Percentiles rank a stretch among this genome's conserved stretches.
phyloP scores from a whole-genome alignment of 169 alveolate genomes.

The Prorocentrum cordatum region DNA sequence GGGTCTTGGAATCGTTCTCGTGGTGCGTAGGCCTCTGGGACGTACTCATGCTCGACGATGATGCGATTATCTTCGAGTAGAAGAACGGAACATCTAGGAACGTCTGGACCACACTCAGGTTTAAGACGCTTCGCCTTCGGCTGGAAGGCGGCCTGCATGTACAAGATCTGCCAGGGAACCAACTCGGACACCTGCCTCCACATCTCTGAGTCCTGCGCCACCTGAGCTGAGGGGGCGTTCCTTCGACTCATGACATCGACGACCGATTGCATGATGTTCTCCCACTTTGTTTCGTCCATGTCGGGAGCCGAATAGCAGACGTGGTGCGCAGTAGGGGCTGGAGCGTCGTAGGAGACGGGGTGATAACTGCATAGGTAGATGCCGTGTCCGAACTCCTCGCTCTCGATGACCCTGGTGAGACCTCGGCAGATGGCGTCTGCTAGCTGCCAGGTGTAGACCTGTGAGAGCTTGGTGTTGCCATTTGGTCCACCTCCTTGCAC shows the following conservation, averaged over 20 bases:
- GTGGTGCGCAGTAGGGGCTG: no score
- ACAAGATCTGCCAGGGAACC: constrained; percentile 15
- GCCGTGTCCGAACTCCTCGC: not conserved
- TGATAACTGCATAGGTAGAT: not conserved
- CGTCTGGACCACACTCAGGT: not conserved
- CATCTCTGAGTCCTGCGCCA: not conserved
- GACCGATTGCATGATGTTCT: not conserved
- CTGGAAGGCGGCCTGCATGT: not conserved
- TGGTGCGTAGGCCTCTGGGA: not conserved
- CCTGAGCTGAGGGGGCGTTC: not conserved
- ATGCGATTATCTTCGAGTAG: not conserved
- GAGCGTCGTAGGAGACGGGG: no score
- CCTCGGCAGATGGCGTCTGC: constrained; percentile 7
- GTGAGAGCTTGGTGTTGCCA: not conserved
- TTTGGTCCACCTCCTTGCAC: no score
- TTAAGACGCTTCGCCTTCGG: not conserved
- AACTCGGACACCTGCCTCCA: not conserved
- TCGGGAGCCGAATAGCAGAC: not conserved
- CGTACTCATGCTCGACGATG: not conserved
- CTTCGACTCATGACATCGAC: not conserved
- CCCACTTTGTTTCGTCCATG: not conserved
- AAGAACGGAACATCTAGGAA: not conserved
- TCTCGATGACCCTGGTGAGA: not conserved
- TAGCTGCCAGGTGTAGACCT: not conserved
- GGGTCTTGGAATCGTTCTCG: constrained; percentile 1